Percentiles rank a stretch among this genome's conserved stretches.
Evolutionary conservation across 768 basidiomycete genomes (phyloP).

Genomic region (Paxillus involutus): DNA sequence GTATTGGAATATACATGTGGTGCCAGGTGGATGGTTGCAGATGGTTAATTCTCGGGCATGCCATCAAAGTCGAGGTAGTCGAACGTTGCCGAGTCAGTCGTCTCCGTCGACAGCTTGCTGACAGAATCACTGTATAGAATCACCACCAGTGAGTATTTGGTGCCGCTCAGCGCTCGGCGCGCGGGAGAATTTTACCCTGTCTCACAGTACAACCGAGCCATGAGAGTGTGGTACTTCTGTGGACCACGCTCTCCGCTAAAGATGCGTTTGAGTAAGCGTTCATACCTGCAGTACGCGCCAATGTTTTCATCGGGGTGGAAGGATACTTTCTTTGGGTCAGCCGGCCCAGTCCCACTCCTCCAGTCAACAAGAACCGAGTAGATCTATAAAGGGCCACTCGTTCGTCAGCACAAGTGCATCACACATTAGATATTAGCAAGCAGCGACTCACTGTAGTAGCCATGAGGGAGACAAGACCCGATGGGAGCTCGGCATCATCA

Average conservation of each 20-base stretch:
- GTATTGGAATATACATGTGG: too few relatives aligned
- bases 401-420: too few relatives aligned
- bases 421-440: not conserved
- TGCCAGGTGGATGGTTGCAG: too few relatives aligned
- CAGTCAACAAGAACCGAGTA: not conserved
- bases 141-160: not conserved
- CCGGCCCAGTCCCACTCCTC: not conserved
- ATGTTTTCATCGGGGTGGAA: not conserved
- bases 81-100: not conserved
- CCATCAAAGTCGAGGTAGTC: not conserved
- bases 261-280: not conserved
- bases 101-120: not conserved
- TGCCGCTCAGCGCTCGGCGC: too few relatives aligned
- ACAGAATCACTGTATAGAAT: not conserved
- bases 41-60: too few relatives aligned
- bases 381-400: not conserved
- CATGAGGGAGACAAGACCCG: not conserved
- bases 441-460: not conserved
- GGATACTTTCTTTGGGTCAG: not conserved
- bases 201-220: not conserved
- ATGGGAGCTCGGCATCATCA: conserved; percentile 1
- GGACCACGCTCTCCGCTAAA: not conserved
- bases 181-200: not conserved
- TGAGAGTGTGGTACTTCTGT: not conserved
- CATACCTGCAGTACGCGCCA: not conserved